Base-by-base conservation (phyloP, 2,329 filamentous ascomycete genomes). In the Pseudodiploospora longispora region DNA sequence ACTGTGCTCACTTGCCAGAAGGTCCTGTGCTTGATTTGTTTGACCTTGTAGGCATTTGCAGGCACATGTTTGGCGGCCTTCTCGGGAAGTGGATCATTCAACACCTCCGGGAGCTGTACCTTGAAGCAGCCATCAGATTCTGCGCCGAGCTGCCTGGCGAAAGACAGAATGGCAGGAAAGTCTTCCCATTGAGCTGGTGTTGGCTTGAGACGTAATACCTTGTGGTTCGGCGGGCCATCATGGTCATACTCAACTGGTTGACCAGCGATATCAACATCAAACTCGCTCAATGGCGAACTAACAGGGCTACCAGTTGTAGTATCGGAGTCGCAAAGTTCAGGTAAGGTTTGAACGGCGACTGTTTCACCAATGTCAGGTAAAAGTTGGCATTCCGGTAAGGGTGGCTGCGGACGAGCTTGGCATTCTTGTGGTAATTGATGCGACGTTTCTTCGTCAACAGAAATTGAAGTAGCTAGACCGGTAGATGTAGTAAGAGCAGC, bases 91-190 rank as follows among this genome's bases (percentile, higher is more conserved):
- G 58, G 50, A 4, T 58, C 61, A 27, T 55, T 49, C 19, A 66
- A 49, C 36, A 55, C 54, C 6, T 52, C 42, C 2, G 64, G 64
- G 10, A 67, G 55, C 27, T 61, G 45, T 5, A 66, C 58, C 49
- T 67, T 67, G 52, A 67, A 67, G 55, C 64, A 67, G 29, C 64
- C 64, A 33, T 67, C 60, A 3, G 50, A 48, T 9, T 57, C 52
- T 27, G 60, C 63, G 12, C 61, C 56, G 2, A 58, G 58, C 6
- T 47, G 50, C 33, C 52, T 53, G 5, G 64, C 64, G 44, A 59
- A 59, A 12, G 57, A 50, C n/a, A 67, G 55, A 32, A 66, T 53
- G 12, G 59, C 49, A 3, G 64, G 57, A 31, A 67, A 67, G 41
- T 67, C 60, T 27, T 51, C 47, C 64, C 64, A 67, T 47, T 67